Evolutionary conservation across 1,284 basidiomycete species (phyloP), one percentile per base, ranked within the genome.

Genomic region (Gomphus bonarii): DNA sequence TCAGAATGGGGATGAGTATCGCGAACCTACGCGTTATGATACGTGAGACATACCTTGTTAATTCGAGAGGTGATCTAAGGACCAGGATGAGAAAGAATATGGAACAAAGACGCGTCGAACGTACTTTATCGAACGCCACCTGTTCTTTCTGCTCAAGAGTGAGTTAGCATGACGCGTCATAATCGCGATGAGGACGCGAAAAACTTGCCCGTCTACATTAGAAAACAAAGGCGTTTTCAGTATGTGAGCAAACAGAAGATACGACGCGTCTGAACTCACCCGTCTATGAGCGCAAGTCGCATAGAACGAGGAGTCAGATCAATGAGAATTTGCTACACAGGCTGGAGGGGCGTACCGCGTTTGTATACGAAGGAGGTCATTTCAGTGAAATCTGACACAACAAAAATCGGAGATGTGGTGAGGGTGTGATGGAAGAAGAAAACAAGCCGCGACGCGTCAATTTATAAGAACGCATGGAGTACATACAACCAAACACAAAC

Each of bases 11-110:
- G n/a, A 9, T 48, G 11, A 46, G 9, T 18, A 30, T 11, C 28
- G 11, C 9, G 50, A 33, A 51, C 1, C 3, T 22, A 35, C 31
- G 33, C 18, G 54, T 47, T 46, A 20, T 20, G 30, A 30, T 25
- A 4, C 33, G 54, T 35, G 14, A 40, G 20, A 57, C 61, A 16
- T n/a, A 64, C 62, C 58, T 99, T 99, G 70, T 86, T 84, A 68
- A 99, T 89, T 65, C 95, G 78, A 35, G 90, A 85, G 5, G 91
- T 93, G 69, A 94, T 94, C 88, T 91, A 62, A 56, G 38, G 54
- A 54, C 43, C 52, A 63, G 61, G 61, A 56, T 42, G 47, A 35
- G 31, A 42, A 28, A 31, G 5, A 61, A 59, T 58, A 58, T 55
- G 50, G 43, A 47, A 53, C 47, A 42, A n/a, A 33, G 55, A 51